Evolutionary conservation across 345 rosid species (phyloP).

Genomic region (Reutealis trisperma): DNA sequence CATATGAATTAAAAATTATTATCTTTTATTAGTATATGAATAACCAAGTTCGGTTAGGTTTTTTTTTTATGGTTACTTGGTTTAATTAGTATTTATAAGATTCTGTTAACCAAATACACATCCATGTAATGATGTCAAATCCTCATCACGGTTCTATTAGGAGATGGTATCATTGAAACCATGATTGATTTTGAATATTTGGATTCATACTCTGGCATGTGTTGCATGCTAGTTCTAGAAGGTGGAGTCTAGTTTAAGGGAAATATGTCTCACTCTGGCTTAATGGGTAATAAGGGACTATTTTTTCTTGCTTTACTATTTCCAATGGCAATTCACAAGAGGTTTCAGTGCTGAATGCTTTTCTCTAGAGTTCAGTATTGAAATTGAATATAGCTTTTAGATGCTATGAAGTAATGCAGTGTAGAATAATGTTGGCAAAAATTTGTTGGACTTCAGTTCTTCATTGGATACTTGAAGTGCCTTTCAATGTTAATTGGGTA

Average conservation of each 20-base stretch:
- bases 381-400: neutral
- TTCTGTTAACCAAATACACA: too few species aligned
- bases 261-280: neutral
- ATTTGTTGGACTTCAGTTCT: neutral
- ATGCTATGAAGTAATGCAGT: neutral
- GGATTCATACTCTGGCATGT: neutral
- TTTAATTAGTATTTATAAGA: too few species aligned
- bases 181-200: neutral
- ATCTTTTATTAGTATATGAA: too few species aligned
- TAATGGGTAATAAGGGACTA: neutral
- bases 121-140: too few species aligned
- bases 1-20: too few species aligned
- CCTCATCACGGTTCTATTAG: too few species aligned
- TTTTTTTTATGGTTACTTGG: too few species aligned
- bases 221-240: neutral
- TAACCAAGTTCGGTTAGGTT: too few species aligned
- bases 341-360: neutral
- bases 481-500: neutral
- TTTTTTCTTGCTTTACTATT: neutral
- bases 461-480: neutral
- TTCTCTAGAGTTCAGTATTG: too few species aligned
- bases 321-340: neutral
- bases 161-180: too few species aligned
- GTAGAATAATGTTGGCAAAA: neutral
- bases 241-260: neutral